phyloP scores from a whole-genome alignment of 2,329 filamentous ascomycete species.

The Trichoderma semiorbis region DNA sequence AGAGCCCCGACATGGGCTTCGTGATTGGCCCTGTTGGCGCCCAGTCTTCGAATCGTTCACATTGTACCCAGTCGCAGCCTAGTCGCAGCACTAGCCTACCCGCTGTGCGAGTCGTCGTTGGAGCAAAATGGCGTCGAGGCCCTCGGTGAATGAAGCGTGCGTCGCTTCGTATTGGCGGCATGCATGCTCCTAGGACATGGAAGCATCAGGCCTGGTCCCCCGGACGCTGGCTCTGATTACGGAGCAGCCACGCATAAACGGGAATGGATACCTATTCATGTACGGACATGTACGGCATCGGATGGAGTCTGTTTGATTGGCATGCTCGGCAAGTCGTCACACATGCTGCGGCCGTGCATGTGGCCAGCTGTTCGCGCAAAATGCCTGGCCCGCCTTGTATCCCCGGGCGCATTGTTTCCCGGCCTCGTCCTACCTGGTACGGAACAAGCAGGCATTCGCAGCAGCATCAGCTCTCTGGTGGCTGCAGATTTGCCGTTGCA shows the following conservation, averaged over 20 bases:
- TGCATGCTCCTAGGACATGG: slow-evolving; percentile 5
- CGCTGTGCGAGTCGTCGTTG: slow-evolving; percentile 12
- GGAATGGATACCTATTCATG: not conserved
- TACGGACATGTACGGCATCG: slow-evolving; percentile 5
- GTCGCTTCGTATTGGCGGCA: slow-evolving; percentile 15
- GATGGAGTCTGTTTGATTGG: slow-evolving; percentile 7
- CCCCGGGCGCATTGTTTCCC: slow-evolving; percentile 5
- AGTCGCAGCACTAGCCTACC: slow-evolving; percentile 17
- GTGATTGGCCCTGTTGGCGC: slow-evolving; percentile 38
- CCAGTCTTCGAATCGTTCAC: slow-evolving; percentile 24
- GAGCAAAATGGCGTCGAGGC: not conserved
- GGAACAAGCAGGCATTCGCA: not conserved
- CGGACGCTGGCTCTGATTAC: not conserved
- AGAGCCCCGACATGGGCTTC: slow-evolving; percentile 9
- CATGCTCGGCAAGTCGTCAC: not conserved
- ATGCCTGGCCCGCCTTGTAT: slow-evolving; percentile 1
- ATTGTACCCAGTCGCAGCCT: slow-evolving; percentile 16
- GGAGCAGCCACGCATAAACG: not conserved
- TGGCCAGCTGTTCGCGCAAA: slow-evolving; percentile 16
- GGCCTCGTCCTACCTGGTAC: not conserved
- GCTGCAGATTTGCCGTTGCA: not conserved
- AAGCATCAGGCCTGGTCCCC: slow-evolving; percentile 12
- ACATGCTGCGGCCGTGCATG: slow-evolving; percentile 15
- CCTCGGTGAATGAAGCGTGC: slow-evolving; percentile 3
- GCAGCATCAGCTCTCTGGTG: not conserved